Percentiles rank a stretch among this genome's conserved stretches.
phyloP scores from a whole-genome alignment of 2,329 filamentous ascomycete genomes.

The Fusarium abutilonis region DNA sequence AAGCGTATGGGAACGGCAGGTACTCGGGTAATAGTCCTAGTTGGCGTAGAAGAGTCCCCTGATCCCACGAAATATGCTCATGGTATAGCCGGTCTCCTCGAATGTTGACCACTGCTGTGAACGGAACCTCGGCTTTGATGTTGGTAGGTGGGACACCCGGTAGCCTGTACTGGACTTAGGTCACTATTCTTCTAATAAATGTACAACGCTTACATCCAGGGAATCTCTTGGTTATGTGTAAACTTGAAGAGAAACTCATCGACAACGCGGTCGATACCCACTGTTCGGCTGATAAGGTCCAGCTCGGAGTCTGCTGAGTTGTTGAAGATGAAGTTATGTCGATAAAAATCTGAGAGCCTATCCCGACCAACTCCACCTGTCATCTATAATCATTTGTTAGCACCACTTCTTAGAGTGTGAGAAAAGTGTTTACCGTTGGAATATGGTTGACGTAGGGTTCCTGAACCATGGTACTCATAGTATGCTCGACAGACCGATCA shows the following conservation, averaged over 20 bases:
- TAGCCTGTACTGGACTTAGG: conserved; percentile 45
- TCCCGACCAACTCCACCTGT: conserved; percentile 76
- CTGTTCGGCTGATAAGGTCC: conserved; percentile 75
- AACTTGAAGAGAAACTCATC: conserved; percentile 75
- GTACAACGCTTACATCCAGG: conserved; percentile 70
- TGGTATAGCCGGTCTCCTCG: conserved; percentile 71
- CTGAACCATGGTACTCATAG: conserved; percentile 82
- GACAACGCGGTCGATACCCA: conserved; percentile 76
- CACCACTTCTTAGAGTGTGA: fast-evolving
- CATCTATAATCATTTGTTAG: conserved; percentile 48
- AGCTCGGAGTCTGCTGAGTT: conserved; percentile 74
- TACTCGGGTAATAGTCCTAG: conserved; percentile 67
- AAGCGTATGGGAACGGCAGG: conserved; percentile 67
- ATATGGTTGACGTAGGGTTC: conserved; percentile 84
- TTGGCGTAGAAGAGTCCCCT: conserved; percentile 69
- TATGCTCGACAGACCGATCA: conserved; percentile 73
- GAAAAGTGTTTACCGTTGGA: conserved; percentile 63
- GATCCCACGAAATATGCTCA: conserved; percentile 76
- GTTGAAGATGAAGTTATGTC: conserved; percentile 76
- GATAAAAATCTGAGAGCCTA: conserved; percentile 73
- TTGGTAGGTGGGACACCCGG: conserved; percentile 67
- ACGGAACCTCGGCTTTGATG: conserved; percentile 64
- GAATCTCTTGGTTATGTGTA: conserved; percentile 69
- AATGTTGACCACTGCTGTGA: conserved; percentile 71
- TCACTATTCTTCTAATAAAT: fast-evolving